A percentile compares a stretch with the other conserved stretches of the same genome.
Conservation (phyloP, 2,329 filamentous ascomycete genomes). For the Microcyclospora pomicola region DNA sequence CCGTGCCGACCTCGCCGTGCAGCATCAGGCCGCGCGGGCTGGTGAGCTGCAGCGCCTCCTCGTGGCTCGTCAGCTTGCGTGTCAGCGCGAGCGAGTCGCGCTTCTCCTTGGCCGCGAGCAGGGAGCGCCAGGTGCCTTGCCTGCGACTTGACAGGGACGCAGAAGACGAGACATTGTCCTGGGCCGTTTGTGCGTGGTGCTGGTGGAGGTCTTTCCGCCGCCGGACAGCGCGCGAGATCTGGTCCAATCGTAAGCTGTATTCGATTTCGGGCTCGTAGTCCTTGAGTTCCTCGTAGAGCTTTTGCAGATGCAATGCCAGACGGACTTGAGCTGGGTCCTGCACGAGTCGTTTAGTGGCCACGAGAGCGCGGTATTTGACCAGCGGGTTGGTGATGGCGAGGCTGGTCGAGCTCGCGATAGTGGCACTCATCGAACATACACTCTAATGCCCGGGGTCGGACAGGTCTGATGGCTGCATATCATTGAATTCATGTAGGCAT, state of each 20-base stretch:
- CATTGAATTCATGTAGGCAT: too few relatives aligned
- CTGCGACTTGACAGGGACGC: slow-evolving; percentile 27
- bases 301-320: slow-evolving; percentile 57
- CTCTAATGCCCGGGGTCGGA: too few relatives aligned
- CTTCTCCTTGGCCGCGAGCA: slow-evolving; percentile 41
- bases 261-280: slow-evolving; percentile 63
- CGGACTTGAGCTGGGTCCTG: slow-evolving; percentile 43
- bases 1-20: slow-evolving; percentile 69
- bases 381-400: slow-evolving; percentile 51
- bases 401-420: slow-evolving; percentile 14
- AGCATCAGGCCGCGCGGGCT: slow-evolving; percentile 64
- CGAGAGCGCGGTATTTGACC: slow-evolving; percentile 58
- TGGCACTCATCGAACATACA: too few relatives aligned
- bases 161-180: slow-evolving; percentile 6
- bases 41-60: slow-evolving; percentile 56
- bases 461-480: too few relatives aligned
- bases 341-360: slow-evolving; percentile 51
- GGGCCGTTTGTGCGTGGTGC: slow-evolving; percentile 8
- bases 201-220: slow-evolving; percentile 7
- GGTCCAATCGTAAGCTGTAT: slow-evolving; percentile 51
- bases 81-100: slow-evolving; percentile 47
- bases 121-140: slow-evolving; percentile 33
- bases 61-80: slow-evolving; percentile 53
- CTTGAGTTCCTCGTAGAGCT: slow-evolving; percentile 60
- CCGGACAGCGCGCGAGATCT: slow-evolving; percentile 37